Conservation (phyloP, 2,329 filamentous ascomycete genomes). For the Penicillium sp. region DNA sequence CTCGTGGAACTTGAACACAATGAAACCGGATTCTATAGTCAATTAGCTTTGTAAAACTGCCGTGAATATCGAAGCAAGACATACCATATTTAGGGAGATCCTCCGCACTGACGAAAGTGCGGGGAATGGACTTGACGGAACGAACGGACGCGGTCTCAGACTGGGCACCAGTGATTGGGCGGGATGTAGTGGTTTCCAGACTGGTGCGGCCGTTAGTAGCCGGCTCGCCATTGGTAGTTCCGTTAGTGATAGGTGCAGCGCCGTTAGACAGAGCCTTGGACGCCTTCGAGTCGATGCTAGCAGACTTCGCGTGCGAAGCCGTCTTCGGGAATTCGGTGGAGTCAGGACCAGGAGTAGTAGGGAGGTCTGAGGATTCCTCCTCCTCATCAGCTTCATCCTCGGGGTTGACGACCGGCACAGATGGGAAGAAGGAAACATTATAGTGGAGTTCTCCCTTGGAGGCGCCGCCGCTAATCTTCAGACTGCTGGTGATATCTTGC, state of each 20-base stretch:
- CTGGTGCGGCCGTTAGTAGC: conserved; percentile 32
- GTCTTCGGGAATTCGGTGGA: conserved; percentile 25
- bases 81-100: conserved; percentile 76
- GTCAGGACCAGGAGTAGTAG: conserved; percentile 14
- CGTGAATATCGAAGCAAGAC: conserved; percentile 20
- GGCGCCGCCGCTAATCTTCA: conserved; percentile 70
- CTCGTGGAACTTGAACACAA: conserved; percentile 93
- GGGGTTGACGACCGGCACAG: conserved; percentile 81
- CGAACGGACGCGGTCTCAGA: conserved; percentile 49
- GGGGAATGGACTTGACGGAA: conserved; percentile 61
- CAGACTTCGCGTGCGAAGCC: conserved; percentile 29
- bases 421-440: conserved; percentile 86
- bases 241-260: conserved; percentile 16
- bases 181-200: conserved; percentile 38
- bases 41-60: conserved; percentile 34
- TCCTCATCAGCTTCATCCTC: conserved; percentile 62
- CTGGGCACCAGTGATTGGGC: conserved; percentile 42
- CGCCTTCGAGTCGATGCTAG: conserved; percentile 33
- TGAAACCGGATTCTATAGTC: conserved; percentile 73
- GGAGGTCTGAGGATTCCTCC: conserved; percentile 44
- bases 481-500: conserved; percentile 61
- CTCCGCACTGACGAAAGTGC: conserved; percentile 74
- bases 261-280: conserved; percentile 21
- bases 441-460: conserved; percentile 80
- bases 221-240: conserved; percentile 45